These are phyloP conservation scores for Suillus paluster DNA, from an alignment of 768 basidiomycete genomes.

Conservation along the genomic window DNA sequence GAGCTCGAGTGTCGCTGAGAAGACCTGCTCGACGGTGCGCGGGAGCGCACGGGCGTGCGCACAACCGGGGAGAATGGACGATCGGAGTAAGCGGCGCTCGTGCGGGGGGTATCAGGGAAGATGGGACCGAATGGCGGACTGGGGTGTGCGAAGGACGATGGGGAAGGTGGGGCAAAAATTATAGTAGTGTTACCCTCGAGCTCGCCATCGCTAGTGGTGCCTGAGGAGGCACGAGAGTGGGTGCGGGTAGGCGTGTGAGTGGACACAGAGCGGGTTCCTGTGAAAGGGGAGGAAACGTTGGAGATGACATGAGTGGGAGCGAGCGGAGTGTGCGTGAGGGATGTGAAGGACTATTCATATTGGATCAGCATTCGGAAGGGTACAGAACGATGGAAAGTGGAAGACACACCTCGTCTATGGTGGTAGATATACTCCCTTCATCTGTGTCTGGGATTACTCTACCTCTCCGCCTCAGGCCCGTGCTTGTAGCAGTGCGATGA, in stretches of 20 bases:
- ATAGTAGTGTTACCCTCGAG: conserved; percentile 5
- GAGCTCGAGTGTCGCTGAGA: background rate
- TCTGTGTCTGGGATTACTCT: conserved; percentile 17
- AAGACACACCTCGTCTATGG: conserved; percentile 53
- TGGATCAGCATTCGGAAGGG: background rate
- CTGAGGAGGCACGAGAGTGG: conserved; percentile 10
- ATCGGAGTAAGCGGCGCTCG: conserved; percentile 30
- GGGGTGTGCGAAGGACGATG: conserved; percentile 2
- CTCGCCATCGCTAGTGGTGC: conserved; percentile 15
- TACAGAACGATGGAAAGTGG: background rate
- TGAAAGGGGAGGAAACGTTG: conserved; percentile 39
- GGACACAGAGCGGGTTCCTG: background rate
- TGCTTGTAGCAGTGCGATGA: conserved; percentile 23
- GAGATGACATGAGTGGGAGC: conserved; percentile 53
- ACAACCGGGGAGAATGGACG: conserved; percentile 33
- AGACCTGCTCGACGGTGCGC: background rate
- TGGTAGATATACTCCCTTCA: conserved; percentile 19
- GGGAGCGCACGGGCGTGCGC: conserved; percentile 4
- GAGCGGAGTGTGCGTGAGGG: conserved; percentile 51
- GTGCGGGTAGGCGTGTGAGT: conserved; percentile 17
- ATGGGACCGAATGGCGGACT: conserved; percentile 32
- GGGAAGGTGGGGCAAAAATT: conserved; percentile 3
- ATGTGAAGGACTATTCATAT: conserved; percentile 44
- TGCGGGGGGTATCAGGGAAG: conserved; percentile 32
- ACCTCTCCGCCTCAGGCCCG: background rate